Percentiles rank a stretch among this genome's conserved stretches.
phyloP scores from a whole-genome alignment of 2,329 filamentous ascomycete genomes.

The Cadophora sp. region DNA sequence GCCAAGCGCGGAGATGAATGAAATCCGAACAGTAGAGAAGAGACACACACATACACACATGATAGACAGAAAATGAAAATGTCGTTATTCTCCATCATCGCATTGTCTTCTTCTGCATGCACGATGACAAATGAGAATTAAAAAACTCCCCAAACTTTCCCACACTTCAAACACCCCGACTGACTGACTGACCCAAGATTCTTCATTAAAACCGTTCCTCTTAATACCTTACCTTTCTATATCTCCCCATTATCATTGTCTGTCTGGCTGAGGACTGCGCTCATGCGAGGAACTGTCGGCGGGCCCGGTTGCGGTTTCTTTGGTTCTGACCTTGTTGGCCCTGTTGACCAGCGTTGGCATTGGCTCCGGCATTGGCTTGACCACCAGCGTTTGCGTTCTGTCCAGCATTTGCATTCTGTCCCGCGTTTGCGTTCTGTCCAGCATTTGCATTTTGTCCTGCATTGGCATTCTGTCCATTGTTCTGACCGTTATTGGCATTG shows the following conservation, averaged over 20 bases:
- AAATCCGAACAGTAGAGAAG: background rate
- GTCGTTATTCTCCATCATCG: constrained; percentile 22
- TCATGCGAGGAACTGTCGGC: constrained; percentile 36
- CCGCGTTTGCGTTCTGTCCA: constrained; percentile 15
- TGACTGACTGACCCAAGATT: constrained; percentile 22
- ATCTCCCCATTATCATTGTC: constrained; percentile 13
- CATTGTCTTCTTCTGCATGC: constrained; percentile 20
- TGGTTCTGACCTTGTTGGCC: constrained; percentile 4
- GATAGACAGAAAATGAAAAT: constrained; percentile 14
- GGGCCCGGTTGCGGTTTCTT: constrained; percentile 13
- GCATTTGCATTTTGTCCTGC: constrained; percentile 10
- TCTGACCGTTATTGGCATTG: constrained; percentile 26
- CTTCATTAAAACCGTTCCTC: constrained; percentile 28
- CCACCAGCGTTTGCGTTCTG: background rate
- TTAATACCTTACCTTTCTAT: constrained; percentile 22
- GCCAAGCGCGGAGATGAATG: background rate
- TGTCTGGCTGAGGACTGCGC: background rate
- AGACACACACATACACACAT: background rate
- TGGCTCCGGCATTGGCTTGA: too few relatives aligned
- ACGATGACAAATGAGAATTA: constrained; percentile 19
- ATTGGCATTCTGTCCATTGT: constrained; percentile 7
- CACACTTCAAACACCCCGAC: constrained; percentile 26
- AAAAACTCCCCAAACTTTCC: constrained; percentile 25
- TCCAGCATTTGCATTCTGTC: background rate
- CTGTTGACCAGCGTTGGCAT: too few relatives aligned